phyloP scores from a whole-genome alignment of 2,329 filamentous ascomycete species.

The Coleophoma cylindrospora region DNA sequence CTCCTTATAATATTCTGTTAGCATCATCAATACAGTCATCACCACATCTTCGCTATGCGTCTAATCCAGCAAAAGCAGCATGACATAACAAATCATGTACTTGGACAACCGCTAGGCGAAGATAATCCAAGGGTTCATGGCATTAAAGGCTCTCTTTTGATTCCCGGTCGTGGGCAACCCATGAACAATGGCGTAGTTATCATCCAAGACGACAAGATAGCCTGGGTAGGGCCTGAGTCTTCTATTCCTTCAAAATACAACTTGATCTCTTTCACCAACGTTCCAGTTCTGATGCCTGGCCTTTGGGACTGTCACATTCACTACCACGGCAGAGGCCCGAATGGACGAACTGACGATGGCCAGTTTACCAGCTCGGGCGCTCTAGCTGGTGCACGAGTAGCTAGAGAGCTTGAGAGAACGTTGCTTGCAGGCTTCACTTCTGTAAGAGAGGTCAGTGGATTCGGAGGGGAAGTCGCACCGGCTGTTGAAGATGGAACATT shows the following conservation, averaged over 20 bases:
- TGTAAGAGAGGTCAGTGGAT: constrained; percentile 43
- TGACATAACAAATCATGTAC: no score
- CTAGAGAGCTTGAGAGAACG: constrained; percentile 33
- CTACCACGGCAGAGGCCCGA: constrained; percentile 31
- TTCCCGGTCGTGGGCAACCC: constrained; percentile 41
- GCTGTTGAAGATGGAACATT: constrained; percentile 38
- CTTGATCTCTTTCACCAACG: constrained; percentile 22
- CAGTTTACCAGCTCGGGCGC: constrained; percentile 11
- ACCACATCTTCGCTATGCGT: no score
- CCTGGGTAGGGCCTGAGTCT: constrained; percentile 30
- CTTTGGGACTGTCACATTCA: constrained; percentile 50
- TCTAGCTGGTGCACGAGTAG: constrained; percentile 35
- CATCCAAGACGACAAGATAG: constrained; percentile 32
- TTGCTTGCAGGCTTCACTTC: constrained; percentile 45
- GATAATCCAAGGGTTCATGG: neutral
- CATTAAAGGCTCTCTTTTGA: constrained; percentile 28
- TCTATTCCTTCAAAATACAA: constrained; percentile 28
- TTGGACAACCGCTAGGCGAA: no score
- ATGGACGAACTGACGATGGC: neutral
- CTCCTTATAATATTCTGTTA: no score
- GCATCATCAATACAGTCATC: no score
- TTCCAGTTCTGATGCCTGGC: constrained; percentile 43
- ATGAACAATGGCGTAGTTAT: constrained; percentile 33
- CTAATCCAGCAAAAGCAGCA: no score
- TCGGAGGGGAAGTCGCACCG: constrained; percentile 35